Evolutionary conservation across 2,329 filamentous ascomycete genomes (phyloP).

Genomic region (Alternaria sp.): DNA sequence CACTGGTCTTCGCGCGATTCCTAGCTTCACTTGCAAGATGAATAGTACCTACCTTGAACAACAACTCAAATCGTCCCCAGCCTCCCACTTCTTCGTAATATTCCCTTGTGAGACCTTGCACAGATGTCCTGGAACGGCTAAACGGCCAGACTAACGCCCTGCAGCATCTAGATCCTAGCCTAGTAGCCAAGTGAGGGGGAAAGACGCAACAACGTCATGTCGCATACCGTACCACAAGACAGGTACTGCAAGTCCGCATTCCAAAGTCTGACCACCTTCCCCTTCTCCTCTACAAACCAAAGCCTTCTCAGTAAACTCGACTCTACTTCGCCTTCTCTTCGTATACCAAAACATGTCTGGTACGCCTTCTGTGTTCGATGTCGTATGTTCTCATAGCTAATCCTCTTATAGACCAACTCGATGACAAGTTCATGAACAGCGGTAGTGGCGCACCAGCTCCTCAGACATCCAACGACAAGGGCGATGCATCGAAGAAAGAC

Average conservation of each 20-base stretch:
- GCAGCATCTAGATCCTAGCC: not conserved
- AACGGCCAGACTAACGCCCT: not conserved
- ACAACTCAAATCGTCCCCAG: not conserved
- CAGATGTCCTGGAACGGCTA: not conserved
- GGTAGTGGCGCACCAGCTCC: not conserved
- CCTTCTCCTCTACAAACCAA: not conserved
- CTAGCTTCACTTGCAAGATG: not conserved
- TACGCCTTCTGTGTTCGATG: not conserved
- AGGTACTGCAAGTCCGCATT: not conserved
- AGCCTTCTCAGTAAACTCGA: not conserved
- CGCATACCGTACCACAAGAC: not conserved
- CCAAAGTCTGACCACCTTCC: not conserved
- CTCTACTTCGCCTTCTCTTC: not conserved
- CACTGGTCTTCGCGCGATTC: not conserved
- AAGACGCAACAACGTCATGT: conserved; percentile 2
- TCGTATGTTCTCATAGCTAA: not conserved
- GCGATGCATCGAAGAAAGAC: not conserved
- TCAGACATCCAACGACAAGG: not conserved
- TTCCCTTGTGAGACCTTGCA: not conserved
- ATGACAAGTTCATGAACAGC: conserved; percentile 8
- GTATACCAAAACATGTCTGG: not conserved
- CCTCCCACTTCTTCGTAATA: not conserved
- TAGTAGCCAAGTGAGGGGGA: not conserved
- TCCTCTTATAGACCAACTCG: not conserved
- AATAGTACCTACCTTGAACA: not conserved